Base-by-base conservation (phyloP, 2,329 filamentous ascomycete species). In the Gnomoniopsis sp. region DNA sequence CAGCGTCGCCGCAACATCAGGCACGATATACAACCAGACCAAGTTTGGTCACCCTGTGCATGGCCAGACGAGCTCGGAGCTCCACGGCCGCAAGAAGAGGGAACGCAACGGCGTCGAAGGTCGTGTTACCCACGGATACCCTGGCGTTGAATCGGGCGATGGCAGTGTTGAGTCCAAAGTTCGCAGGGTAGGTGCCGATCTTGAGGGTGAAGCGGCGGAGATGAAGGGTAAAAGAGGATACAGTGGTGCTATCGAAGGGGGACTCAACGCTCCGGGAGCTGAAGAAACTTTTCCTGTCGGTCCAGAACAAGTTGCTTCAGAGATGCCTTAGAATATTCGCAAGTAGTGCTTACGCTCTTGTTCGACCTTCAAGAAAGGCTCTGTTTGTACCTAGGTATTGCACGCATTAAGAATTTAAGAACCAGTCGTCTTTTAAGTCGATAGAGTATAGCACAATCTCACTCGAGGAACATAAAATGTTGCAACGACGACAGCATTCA, bases 1-100 rank as follows among this genome's bases (percentile, higher is more conserved):
- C n/a, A n/a, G n/a, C n/a, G n/a, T 64, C 2, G 79, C 79, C 15
- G 72, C 77, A 3, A 82, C 79, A 0, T 78, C 75, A 22, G 70
- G 69, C 23, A 72, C 76, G 59, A 71, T 82, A 0, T 67, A 82
- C 69, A 65, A 66, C 15, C 76, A 76, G 1, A 65, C 64, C 15
- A 74, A 77, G 0, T 65, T 72, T n/a, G 77, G 78, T 2, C 74
- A 75, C 61, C 79, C 79, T 0, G 58, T 73, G 6, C 65, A 74
- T 21, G 79, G 79, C 6, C 73, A 77, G 70, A 75, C 73, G 6
- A 69, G 69, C 48, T 65, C 69, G 17, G 78, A 82, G 66, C 21
- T 72, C 50, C 73, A 74, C 55, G 75, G 74, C n/a, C 58, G 60
- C 3, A 67, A 66, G 22, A 76, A 75, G 66, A 73, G 72, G 53